These are phyloP conservation scores for Cladosporium sp. DNA, from an alignment of 2,329 filamentous ascomycete genomes.

Conservation along the genomic window DNA sequence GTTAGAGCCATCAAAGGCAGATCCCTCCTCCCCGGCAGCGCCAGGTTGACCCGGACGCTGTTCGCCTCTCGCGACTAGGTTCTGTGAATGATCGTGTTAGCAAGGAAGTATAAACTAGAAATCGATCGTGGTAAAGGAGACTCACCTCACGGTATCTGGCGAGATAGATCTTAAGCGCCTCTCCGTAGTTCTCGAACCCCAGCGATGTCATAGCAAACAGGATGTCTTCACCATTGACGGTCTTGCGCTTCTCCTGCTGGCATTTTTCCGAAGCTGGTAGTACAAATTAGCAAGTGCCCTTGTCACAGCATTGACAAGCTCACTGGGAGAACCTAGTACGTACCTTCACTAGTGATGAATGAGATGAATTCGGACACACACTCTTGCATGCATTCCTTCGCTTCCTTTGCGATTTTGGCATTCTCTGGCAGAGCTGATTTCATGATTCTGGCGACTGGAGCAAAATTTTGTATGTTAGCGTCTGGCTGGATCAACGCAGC, in stretches of 20 bases:
- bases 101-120: too few relatives aligned
- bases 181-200: constrained; percentile 97
- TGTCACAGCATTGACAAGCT: background rate
- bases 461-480: constrained; percentile 93
- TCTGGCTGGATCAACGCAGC: constrained; percentile 53
- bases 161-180: constrained; percentile 96
- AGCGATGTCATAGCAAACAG: constrained; percentile 98
- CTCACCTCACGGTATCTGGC: constrained; percentile 96
- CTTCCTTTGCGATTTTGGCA: constrained; percentile 93
- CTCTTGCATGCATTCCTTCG: constrained; percentile 99
- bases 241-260: constrained; percentile 98
- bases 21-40: constrained; percentile 20
- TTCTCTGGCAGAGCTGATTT: constrained; percentile 96
- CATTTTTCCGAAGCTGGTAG: constrained; percentile 92
- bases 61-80: constrained; percentile 69
- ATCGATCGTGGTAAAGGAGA: background rate
- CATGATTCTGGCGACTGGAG: constrained; percentile 98
- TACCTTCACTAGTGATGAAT: constrained; percentile 98
- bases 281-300: constrained; percentile 5
- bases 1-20: constrained; percentile 34
- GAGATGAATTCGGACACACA: constrained; percentile 99
- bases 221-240: constrained; percentile 97
- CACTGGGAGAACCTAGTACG: constrained; percentile 33
- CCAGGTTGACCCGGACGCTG: constrained; percentile 47
- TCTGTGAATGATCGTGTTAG: constrained; percentile 48